Base-by-base conservation (phyloP, 2,329 filamentous ascomycete species). In the Dothistroma septosporum region DNA sequence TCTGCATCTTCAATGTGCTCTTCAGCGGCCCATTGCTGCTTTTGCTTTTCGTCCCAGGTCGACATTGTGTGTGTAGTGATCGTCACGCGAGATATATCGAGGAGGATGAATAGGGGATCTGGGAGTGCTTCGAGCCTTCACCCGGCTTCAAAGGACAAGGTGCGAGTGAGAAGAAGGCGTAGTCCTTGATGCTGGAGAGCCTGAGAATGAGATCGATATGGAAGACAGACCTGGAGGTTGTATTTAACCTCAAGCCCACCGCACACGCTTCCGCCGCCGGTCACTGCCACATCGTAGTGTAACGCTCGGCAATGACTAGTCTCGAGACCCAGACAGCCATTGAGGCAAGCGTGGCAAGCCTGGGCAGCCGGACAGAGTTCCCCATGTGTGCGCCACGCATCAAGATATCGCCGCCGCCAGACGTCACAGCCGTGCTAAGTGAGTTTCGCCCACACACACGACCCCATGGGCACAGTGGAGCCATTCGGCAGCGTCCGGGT, bases 1-100 rank as follows among this genome's bases (percentile, higher is more conserved):
- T 61, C 58, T 35, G 59, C 57, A 7, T 62, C 62, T 37, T 66
- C 64, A 46, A 66, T 63, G 32, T 61, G 61, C 37, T 65, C 64
- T 41, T 63, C 60, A 22, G 55, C 49, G 41, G 60, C 48, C 62
- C 58, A 62, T 52, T 56, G 56, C 53, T 64, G 57, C 8, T 53
- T 58, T 28, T 60, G 57, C 55, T 64, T 64, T 53, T 59, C 54
- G 46, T 64, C 62, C 57, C 53, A 49, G 24, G 46, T 56, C 10
- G 60, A 52, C 62, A 64, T 64, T 4, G 10, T 48, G 46, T 21
- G 46, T 21, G 19, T 16, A 53, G 12, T 56, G 52, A 16, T 48
- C 47, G 44, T 54, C 33, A 47, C 46, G 47, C 46, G 21, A 52
- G 32, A 11, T 32, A 35, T 47, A 37, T 44, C 19, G n/a, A 14